Evolutionary conservation across 2,329 filamentous ascomycete species (phyloP), one percentile per base, ranked within the genome.

Genomic region (Cytospora leucostoma): DNA sequence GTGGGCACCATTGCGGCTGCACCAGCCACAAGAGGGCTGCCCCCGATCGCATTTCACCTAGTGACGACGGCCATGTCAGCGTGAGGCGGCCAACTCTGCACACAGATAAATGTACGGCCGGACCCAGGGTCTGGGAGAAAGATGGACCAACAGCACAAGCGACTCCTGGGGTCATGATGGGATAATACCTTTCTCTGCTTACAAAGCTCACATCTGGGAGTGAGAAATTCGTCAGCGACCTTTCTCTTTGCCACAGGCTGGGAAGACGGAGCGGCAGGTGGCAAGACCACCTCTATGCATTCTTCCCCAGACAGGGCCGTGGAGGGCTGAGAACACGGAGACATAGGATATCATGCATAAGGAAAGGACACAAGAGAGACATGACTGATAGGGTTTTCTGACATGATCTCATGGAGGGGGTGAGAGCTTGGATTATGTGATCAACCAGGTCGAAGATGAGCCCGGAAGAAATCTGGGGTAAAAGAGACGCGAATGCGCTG

Each of bases 31-130:
- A 7, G 86, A 85, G 1, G 90, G 90, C 70, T 92, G 88, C 6
- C 87, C 88, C 40, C 91, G 85, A 75, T 93, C 90, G 75, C 89
- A 91, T 82, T 90, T 90, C 34, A 89, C 87, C 86, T 88, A 69
- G 8, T 34, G 49, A 50, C 7, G 13, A 35, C 10, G 10, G n/a
- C 5, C 38, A 11, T 33, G 51, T 61, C 38, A 55, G 51, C 32
- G 15, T 38, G 33, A 12, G 13, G 10, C 51, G 27, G 2, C 6
- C 2, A 8, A 49, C 4, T 61, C 11, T 13, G 34, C 19, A 34
- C 13, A 44, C 19, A 27, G 27, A 47, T 50, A 27, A 38, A 37
- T 15, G 32, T 17, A 21, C 35, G 38, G 17, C 50, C 7, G 13
- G n/a, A 19, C 11, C 13, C 44, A 44, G 37, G 12, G 33, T 33